phyloP scores from a whole-genome alignment of 2,329 filamentous ascomycete genomes.

The Verticillium albo-atrum region DNA sequence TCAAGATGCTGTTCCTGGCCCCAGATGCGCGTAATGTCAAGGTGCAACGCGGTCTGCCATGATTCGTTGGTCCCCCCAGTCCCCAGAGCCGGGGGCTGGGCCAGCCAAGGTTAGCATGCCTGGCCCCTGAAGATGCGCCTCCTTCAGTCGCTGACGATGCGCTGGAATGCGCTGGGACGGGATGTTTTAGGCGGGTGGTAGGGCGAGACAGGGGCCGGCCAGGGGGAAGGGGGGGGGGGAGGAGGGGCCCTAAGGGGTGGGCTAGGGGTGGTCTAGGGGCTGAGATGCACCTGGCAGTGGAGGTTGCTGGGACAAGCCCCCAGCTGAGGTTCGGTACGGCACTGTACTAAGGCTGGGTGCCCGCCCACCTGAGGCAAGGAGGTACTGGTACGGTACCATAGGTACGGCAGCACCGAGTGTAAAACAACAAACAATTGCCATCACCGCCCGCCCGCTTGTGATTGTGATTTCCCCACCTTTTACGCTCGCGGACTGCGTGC shows the following conservation, averaged over 20 bases:
- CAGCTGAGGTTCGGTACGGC: no score
- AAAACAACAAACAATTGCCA: neutral
- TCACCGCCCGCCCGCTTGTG: neutral
- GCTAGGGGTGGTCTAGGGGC: no score
- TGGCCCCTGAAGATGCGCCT: neutral
- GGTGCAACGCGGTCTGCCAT: neutral
- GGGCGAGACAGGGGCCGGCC: no score
- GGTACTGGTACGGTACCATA: no score
- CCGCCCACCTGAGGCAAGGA: no score
- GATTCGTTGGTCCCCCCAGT: slow-evolving; percentile 1
- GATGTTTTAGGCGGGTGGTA: neutral
- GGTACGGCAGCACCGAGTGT: neutral
- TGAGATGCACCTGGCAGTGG: no score
- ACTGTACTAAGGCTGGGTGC: no score
- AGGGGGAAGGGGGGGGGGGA: no score
- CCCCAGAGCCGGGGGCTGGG: no score
- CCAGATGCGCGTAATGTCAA: neutral
- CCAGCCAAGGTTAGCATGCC: neutral
- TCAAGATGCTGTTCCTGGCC: neutral
- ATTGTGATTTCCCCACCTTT: neutral
- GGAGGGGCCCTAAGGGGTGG: no score
- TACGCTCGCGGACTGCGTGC: neutral
- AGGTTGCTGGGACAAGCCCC: no score
- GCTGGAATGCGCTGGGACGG: neutral
- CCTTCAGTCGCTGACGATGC: neutral